Evolutionary conservation across 495 filamentous ascomycete species (phyloP), one percentile per base, ranked within the genome.

Genomic region (Aspergillus affinis): DNA sequence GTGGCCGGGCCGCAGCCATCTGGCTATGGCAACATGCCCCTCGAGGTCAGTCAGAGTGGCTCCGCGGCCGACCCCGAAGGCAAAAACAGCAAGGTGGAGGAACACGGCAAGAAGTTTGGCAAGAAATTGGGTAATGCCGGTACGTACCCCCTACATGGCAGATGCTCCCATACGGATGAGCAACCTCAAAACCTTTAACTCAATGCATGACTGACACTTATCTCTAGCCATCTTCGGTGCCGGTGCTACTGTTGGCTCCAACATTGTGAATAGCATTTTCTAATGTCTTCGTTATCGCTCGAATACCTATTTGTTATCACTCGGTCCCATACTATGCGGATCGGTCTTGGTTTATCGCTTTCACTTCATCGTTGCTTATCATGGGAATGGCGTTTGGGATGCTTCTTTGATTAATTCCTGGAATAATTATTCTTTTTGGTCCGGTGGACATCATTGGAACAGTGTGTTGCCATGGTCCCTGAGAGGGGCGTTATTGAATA

Each of bases 231-330:
- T 90, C 61, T 92, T 90, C 67, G 90, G 89, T 61, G 89, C 90
- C 48, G 93, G 93, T 67, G 93, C 93, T 59, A 95, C 94, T 5
- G 85, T 97, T 60, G 94, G 94, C 29, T 83, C 87, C 57, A 93
- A 96, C 61, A 88, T 98, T 68, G 94, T 98, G 57, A 95, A 96
- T 70, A 84, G 87, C 55, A 95, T 98, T 54, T 95, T 96, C 72
- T 95, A 86, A 19, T 47, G 55, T 26, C 54, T 63, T 61, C 50
- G 30, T 58, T 52, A 41, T 41, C 36, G 36, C n/a, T 54, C 59
- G 32, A 26, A 41, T 47, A 57, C 61, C 49, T 48, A 48, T 30
- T 55, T 26, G 20, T 17, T 36, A 32, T 46, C 23, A 18, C 29
- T 23, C 19, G 41, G 26, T 48, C 26, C 27, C 29, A 54, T 54